These are phyloP conservation scores for Heracleum sosnowskyi DNA, from an alignment of 129 eudicot species.

Conservation along the genomic window DNA sequence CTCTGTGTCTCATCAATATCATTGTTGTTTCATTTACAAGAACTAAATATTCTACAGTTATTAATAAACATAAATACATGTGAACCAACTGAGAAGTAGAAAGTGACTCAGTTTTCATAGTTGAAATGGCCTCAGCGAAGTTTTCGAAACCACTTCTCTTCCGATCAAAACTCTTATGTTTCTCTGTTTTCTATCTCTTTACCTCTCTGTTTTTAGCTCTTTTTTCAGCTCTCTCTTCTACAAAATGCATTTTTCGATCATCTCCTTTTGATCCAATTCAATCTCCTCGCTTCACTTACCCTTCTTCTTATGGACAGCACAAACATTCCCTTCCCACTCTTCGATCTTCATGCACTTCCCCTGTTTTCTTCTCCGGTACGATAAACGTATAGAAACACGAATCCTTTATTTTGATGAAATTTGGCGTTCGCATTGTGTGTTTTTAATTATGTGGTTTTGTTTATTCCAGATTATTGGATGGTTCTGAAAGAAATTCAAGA, in stretches of 20 bases:
- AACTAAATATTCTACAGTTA: too few species aligned
- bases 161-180: slow-evolving; percentile 81
- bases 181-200: slow-evolving; percentile 54
- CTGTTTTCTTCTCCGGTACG: slow-evolving; percentile 68
- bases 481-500: slow-evolving; percentile 46
- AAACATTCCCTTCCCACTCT: slow-evolving; percentile 59
- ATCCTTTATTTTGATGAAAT: background rate
- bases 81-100: background rate
- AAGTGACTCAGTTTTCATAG: slow-evolving; percentile 5
- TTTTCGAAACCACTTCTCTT: slow-evolving; percentile 45
- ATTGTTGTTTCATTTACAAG: too few species aligned
- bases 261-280: slow-evolving; percentile 65
- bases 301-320: slow-evolving; percentile 64
- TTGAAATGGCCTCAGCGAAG: slow-evolving; percentile 1
- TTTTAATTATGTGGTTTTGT: slow-evolving; percentile 6
- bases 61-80: background rate
- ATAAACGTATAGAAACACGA: background rate
- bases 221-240: slow-evolving; percentile 46
- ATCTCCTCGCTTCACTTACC: slow-evolving; percentile 62
- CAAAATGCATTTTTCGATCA: slow-evolving; percentile 62
- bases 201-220: slow-evolving; percentile 41
- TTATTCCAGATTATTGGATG: slow-evolving; percentile 43
- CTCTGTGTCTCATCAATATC: too few species aligned
- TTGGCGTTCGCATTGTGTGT: background rate
- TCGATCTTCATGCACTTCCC: slow-evolving; percentile 59